Base-by-base conservation (phyloP, 441 rosid genomes). In the Pelargonium myrrhifolium region DNA sequence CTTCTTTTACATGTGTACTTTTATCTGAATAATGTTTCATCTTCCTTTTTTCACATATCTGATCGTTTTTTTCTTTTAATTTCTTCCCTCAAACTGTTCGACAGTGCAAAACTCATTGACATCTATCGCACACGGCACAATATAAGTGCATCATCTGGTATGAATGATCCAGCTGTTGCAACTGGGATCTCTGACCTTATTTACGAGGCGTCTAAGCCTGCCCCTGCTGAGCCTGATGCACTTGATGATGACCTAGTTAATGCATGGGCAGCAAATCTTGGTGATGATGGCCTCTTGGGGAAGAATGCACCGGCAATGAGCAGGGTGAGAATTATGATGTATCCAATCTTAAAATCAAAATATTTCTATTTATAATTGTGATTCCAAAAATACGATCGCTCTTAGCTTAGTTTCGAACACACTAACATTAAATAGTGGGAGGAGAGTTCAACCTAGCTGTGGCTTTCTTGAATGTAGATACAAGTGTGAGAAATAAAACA, bases 251-350 rank as follows among this genome's bases (percentile, higher is more conserved):
- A 95, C 81, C 84, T 95, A 49, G 99, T 95, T 65, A 92, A 95
- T 79, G 99, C 97, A 59, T 95, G 99, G 99, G 99, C 98, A 59
- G 90, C 96, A 74, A 95, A 87, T 78, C 98, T 95, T 69, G 99
- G 95, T 62, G 98, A 95, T 79, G 97, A 92, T 71, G 97, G 87
- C 77, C 84, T 92, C 77, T 76, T 85, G 80, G 94, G 86, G 49
- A 92, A 79, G 70, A 92, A 85, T 75, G 97, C 92, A 43, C 97
- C 99, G 45, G 99, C 99, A 79, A 83, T 95, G 96, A 84, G 76
- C 77, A 84, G 99, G 96, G 99, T 94, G 72, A 77, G 89, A 49
- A 40, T 53, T 62, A 31, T 62, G 59, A n/a, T 43, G 12, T 49
- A 45, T 18, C 24, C 9, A 35, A 37, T 42, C 4, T 56, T 56